phyloP scores from a whole-genome alignment of 2,329 filamentous ascomycete genomes.

The Penicillium italicum region DNA sequence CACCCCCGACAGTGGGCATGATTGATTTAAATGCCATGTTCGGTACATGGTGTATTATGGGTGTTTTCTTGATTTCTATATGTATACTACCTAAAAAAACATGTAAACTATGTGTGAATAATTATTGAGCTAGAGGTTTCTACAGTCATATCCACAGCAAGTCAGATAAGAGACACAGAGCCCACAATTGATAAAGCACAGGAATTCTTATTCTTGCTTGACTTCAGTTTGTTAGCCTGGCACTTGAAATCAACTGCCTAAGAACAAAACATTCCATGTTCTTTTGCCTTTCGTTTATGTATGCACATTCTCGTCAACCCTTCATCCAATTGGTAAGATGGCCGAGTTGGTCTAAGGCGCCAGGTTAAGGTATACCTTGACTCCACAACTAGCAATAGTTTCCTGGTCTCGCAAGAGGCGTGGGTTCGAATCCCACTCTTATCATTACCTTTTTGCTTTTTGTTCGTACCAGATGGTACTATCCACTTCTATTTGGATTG shows the following conservation, averaged over 20 bases:
- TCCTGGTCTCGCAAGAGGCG: conserved; percentile 12
- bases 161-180: background rate
- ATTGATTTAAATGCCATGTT: background rate
- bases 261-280: too few relatives aligned
- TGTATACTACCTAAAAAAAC: conserved; percentile 1
- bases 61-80: background rate
- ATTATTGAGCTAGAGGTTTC: background rate
- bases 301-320: accelerated
- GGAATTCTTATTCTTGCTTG: background rate
- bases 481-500: too few relatives aligned
- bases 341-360: conserved; percentile 34
- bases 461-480: background rate
- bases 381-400: conserved; percentile 11
- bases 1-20: conserved; percentile 60
- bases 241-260: too few relatives aligned
- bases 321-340: conserved; percentile 25
- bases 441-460: background rate
- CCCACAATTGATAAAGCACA: background rate
- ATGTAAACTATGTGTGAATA: conserved; percentile 1
- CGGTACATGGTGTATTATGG: background rate
- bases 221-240: background rate
- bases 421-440: conserved; percentile 14
- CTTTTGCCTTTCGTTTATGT: too few relatives aligned
- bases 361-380: conserved; percentile 33
- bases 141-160: background rate